Base-by-base conservation (phyloP, 23 red algal genomes). In the Cyanidioschyzon merolae region DNA sequence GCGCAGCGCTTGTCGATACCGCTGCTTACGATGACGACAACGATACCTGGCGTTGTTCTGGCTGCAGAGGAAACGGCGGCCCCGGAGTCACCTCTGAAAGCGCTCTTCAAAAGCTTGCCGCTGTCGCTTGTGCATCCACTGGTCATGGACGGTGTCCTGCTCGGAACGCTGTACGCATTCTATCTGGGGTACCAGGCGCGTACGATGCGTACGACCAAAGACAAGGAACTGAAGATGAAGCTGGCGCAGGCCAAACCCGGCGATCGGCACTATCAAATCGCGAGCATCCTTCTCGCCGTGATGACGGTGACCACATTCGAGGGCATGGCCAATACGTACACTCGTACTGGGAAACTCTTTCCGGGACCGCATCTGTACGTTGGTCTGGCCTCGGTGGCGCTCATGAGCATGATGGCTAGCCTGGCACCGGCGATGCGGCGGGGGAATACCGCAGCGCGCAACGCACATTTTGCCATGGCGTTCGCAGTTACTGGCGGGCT, bases 311-410 rank as follows among this genome's bases (percentile, higher is more conserved):
- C 82, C 39, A 96, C 92, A 38, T 96, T 96, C 71, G 84, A 77
- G 54, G 92, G 92, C 31, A 96, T 96, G 92, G 87, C 83, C 32
- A 96, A 96, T 75, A 96, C 92, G 34, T 96, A 77, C 80, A 79
- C 92, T 1, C 83, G 92, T 40, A 85, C 92, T 30, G 92, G 92
- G 24, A 96, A 96, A 68, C 80, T 96, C 0, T 96, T 96, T 83
- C 92, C 92, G 0, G 92, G 92, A n/a, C 92, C 92, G 1, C 92
- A 96, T 84, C 83, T 96, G 39, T 96, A 96, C 75, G 87, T 88
- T 0, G 92, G 92, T 0, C 57, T 96, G 76, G 83, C 87, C 2
- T 34, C 88, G 35, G 88, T 96, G 17, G 86, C 92, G 0, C 32
- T 79, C 38, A 79, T 96, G 58, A 89, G 82, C 67, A 78, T 84